Base-by-base conservation (phyloP, 78 protist species). In the Dictyostelium discoideum region DNA sequence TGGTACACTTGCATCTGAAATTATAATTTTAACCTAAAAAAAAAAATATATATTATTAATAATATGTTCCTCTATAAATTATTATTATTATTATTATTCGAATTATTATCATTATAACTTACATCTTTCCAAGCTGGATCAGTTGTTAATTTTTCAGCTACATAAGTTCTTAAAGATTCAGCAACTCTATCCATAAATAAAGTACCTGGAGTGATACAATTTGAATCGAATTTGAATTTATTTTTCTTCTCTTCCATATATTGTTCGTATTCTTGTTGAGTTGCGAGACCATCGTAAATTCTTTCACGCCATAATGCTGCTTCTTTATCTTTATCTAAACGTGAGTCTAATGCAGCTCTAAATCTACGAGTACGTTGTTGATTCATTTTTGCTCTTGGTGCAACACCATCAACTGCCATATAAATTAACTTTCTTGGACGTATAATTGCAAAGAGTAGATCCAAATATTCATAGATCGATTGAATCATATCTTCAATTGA, bases 351-450 rank as follows among this genome's bases (percentile, higher is more conserved):
- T 0, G 99, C 99, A 0, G 98, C 77, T 10, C 98, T 44, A 97
- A 99, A 99, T 39, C 99, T 99, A 20, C 99, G 98, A 2, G 98
- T 32, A 24, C 99, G 92, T 85, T 98, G 99, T 93, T 98, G 99
- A 78, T 98, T 99, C 99, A 98, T 98, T 46, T 99, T 99, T 13
- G 99, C 99, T 5, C 99, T 90, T 13, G 99, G 99, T 14, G 99
- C 99, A 14, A 98, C 99, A 14, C 99, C 99, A 77, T 96, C 96
- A 37, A 99, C 84, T 14, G 99, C 99, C 97, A 99, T 93, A 85
- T 84, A 99, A 24, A 99, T 84, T 16, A 98, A 44, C 16, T 92
- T 85, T 20, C 90, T 32, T 29, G 99, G 99, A 42, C 98, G 83
- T 22, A 96, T 96, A n/a, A 98, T 37, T 22, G 85, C 60, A 77